Percentiles rank a stretch among this genome's conserved stretches.
Evolutionary conservation across 345 rosid genomes (phyloP).

Genomic region (Gossypium bickii): DNA sequence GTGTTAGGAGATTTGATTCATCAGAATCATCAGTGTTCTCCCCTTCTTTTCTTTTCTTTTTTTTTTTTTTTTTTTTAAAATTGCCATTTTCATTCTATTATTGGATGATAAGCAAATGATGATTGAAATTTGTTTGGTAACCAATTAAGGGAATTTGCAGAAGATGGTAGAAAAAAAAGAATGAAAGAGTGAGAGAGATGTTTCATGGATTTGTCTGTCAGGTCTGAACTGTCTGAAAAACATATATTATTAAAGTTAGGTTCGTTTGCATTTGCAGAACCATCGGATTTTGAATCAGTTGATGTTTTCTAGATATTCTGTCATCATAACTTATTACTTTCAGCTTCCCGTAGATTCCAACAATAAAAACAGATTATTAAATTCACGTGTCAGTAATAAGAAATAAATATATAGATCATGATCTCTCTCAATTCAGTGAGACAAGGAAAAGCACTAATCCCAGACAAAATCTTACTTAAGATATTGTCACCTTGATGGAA

Average conservation of each 20-base stretch:
- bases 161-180: constrained; percentile 12
- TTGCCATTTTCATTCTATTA: not conserved
- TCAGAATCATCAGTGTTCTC: constrained; percentile 13
- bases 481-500: constrained; percentile 26
- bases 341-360: constrained; percentile 39
- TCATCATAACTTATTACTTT: constrained; percentile 50
- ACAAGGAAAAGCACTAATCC: constrained; percentile 22
- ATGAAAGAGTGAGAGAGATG: constrained; percentile 27
- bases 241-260: constrained; percentile 10
- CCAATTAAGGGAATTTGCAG: constrained; percentile 22
- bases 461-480: constrained; percentile 35
- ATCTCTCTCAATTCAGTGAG: constrained; percentile 18
- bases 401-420: not conserved
- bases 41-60: not conserved
- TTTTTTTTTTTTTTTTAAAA: no score
- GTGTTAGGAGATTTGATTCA: constrained; percentile 23
- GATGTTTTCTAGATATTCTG: constrained; percentile 53
- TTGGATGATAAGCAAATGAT: constrained; percentile 27
- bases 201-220: constrained; percentile 31
- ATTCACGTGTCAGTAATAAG: not conserved
- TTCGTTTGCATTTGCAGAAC: constrained; percentile 13
- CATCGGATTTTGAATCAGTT: constrained; percentile 26
- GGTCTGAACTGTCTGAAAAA: constrained; percentile 27
- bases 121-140: constrained; percentile 31
- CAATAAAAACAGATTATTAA: not conserved